Base-by-base conservation (phyloP, 805 yeast species). In the Ascoidea rubescens region DNA sequence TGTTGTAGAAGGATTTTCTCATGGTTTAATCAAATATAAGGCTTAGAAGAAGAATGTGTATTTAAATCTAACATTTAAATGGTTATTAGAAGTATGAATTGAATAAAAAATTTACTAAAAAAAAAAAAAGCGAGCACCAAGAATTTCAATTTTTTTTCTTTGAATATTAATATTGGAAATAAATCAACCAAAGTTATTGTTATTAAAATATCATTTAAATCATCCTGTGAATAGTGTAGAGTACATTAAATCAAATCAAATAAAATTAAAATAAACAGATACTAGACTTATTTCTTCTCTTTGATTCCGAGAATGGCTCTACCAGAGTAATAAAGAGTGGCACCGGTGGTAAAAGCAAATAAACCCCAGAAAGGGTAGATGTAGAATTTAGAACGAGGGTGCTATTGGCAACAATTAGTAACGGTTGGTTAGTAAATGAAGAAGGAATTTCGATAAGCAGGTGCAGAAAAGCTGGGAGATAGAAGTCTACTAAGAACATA, bases 231-330 rank as follows among this genome's bases (percentile, higher is more conserved):
- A 21, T 21, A 21, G 28, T 21, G 28, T 21, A 21, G 28, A 21
- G 28, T 21, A 21, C 28, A 21, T 21, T 3, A 21, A 21, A 21
- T 21, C 28, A 21, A 42, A 42, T 42, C 12, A 42, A 42, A 42
- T 42, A 42, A 12, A 42, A 12, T 42, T 42, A 47, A 21, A 31
- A 7, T 45, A 4, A 47, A 30, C 31, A 2, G 48, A 21, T 37
- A 37, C 4, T 37, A 37, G 14, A 37, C 31, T 48, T 48, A 48
- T 48, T 54, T 57, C 51, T 57, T 55, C 58, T 64, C 83, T 73
- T 84, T 82, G 66, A 82, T 72, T 66, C 89, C 90, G 46, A 71
- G 64, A 57, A 77, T 62, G 59, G 93, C 93, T 73, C 89, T 80
- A 60, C 80, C 86, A 53, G 78, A 65, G 78, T 77, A 80, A 73